phyloP scores from a whole-genome alignment of 345 rosid species.

The Salix caprea region DNA sequence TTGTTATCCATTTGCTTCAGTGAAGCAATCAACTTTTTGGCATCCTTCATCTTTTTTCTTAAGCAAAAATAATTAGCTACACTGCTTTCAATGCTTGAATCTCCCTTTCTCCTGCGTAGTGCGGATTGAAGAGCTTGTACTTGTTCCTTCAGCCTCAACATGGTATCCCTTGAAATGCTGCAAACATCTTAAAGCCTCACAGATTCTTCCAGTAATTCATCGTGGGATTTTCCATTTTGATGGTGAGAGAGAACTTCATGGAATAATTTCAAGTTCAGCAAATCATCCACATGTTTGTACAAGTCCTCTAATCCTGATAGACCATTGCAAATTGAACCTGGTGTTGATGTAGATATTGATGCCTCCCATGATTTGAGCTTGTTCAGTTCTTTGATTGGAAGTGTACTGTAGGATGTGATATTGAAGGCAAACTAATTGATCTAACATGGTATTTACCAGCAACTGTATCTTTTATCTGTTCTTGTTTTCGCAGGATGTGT shows the following conservation, averaged over 20 bases:
- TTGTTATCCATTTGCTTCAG: slow-evolving; percentile 50
- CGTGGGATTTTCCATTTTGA: slow-evolving; percentile 29
- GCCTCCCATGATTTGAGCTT: slow-evolving; percentile 38
- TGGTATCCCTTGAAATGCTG: slow-evolving; percentile 43
- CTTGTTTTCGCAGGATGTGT: not conserved
- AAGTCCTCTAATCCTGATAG: slow-evolving; percentile 47
- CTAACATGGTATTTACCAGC: slow-evolving; percentile 38
- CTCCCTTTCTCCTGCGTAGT: slow-evolving; percentile 49
- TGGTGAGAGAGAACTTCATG: slow-evolving; percentile 39
- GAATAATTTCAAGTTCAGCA: slow-evolving; percentile 50
- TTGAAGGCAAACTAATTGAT: slow-evolving; percentile 68
- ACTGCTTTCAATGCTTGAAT: slow-evolving; percentile 25
- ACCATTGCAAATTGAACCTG: slow-evolving; percentile 30
- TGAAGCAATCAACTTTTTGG: slow-evolving; percentile 34
- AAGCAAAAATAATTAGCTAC: slow-evolving; percentile 28
- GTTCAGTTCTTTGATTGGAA: slow-evolving; percentile 34
- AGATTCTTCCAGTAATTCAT: slow-evolving; percentile 55
- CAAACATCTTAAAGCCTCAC: slow-evolving; percentile 58
- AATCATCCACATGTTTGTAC: slow-evolving; percentile 38
- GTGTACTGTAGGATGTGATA: slow-evolving; percentile 55
- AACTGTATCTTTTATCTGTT: slow-evolving; percentile 18
- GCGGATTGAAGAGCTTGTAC: slow-evolving; percentile 53
- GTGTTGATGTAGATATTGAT: slow-evolving; percentile 19
- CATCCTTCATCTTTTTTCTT: slow-evolving; percentile 54
- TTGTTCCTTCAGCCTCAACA: slow-evolving; percentile 46